Percentiles rank a stretch among this genome's conserved stretches.
Evolutionary conservation across 2,329 filamentous ascomycete species (phyloP).

Genomic region (Cladosporium sp.): DNA sequence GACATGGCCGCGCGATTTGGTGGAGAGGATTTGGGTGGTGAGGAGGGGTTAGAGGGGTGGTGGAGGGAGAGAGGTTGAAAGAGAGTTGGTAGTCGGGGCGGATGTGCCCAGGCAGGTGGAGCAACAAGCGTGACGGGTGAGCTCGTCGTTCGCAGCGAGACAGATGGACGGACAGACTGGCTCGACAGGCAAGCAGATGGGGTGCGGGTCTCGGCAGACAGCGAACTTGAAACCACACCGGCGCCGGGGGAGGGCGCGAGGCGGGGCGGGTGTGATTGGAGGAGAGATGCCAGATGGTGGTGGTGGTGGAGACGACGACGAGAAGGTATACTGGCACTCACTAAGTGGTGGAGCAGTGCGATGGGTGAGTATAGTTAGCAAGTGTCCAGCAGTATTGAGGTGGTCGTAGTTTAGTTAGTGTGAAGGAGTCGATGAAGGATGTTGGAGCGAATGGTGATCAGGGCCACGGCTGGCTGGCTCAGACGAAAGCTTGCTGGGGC

Average conservation of each 20-base stretch:
- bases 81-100: not conserved
- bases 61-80: conserved; percentile 4
- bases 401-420: not conserved
- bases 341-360: not conserved
- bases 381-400: no score
- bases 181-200: no score
- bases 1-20: conserved; percentile 22
- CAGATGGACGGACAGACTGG: not conserved
- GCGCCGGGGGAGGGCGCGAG: not conserved
- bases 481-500: no score
- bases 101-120: not conserved
- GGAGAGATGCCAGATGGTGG: not conserved
- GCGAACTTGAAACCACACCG: not conserved
- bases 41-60: not conserved
- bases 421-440: not conserved
- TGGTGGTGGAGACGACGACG: no score
- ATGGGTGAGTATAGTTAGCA: no score
- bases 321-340: no score
- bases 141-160: conserved; percentile 4
- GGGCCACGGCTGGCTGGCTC: no score
- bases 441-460: no score
- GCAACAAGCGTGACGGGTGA: not conserved
- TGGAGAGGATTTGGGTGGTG: conserved; percentile 3
- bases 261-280: not conserved
- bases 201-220: not conserved